Percentiles rank a stretch among this genome's conserved stretches.
Evolutionary conservation across 2,329 filamentous ascomycete species (phyloP).

Genomic region (Penicillium sclerotigenum): DNA sequence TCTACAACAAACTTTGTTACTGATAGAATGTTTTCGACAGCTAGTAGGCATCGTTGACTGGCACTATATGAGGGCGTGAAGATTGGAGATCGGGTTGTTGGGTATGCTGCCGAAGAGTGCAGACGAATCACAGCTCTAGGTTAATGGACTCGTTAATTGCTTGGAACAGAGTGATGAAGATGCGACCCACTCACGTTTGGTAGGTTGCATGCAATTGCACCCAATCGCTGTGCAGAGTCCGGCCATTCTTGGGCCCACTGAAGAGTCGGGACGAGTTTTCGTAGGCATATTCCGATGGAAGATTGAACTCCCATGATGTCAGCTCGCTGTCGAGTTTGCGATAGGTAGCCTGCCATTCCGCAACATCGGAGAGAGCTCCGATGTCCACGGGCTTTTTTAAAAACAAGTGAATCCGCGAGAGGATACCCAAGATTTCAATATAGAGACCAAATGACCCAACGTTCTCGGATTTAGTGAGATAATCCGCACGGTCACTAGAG

Average conservation of each 20-base stretch:
- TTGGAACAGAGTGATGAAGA: neutral
- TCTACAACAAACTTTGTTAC: constrained; percentile 75
- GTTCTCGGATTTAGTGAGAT: constrained; percentile 71
- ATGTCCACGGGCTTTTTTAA: constrained; percentile 88
- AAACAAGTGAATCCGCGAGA: constrained; percentile 84
- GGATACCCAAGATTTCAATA: constrained; percentile 81
- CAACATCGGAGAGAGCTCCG: constrained; percentile 75
- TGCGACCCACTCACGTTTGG: constrained; percentile 60
- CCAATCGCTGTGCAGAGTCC: constrained; percentile 75
- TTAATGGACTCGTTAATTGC: constrained; percentile 20
- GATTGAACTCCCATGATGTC: constrained; percentile 76
- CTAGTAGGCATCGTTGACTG: constrained; percentile 74
- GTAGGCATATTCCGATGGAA: constrained; percentile 73
- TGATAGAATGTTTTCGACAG: constrained; percentile 77
- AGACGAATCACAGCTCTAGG: constrained; percentile 74
- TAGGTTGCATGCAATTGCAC: constrained; percentile 90
- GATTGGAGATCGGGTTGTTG: constrained; percentile 80
- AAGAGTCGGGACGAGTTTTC: constrained; percentile 75
- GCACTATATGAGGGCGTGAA: constrained; percentile 88
- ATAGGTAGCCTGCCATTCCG: constrained; percentile 85
- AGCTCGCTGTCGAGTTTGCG: constrained; percentile 78
- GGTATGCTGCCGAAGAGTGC: constrained; percentile 89
- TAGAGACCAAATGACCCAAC: constrained; percentile 86
- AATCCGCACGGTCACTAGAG: constrained; percentile 55
- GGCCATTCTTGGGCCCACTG: constrained; percentile 61